Conservation (phyloP, 2,329 filamentous ascomycete species). For the Zasmidium angulare region DNA sequence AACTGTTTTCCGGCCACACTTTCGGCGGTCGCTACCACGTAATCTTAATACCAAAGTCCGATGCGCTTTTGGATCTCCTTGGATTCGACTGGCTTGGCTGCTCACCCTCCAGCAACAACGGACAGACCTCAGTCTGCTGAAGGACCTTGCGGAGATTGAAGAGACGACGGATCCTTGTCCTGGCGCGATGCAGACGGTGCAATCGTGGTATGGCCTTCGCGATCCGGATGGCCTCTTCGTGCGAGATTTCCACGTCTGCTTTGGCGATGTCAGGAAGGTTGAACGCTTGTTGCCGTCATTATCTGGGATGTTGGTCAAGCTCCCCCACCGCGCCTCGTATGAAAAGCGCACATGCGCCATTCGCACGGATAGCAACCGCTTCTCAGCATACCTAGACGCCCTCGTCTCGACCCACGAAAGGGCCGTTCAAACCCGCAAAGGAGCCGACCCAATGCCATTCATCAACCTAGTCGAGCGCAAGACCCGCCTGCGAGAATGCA, state of each 20-base stretch:
- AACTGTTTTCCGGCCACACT: slow-evolving; percentile 66
- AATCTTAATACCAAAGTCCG: slow-evolving; percentile 58
- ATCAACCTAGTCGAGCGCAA: slow-evolving; percentile 63
- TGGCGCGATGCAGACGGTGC: slow-evolving; percentile 54
- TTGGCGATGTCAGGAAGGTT: slow-evolving; percentile 69
- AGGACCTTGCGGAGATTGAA: slow-evolving; percentile 65
- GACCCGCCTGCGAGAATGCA: slow-evolving; percentile 62
- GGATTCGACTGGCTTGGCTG: slow-evolving; percentile 82
- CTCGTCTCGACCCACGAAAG: slow-evolving; percentile 55
- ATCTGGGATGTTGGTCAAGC: slow-evolving; percentile 60
- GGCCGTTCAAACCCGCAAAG: slow-evolving; percentile 36
- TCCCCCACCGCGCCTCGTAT: slow-evolving; percentile 48
- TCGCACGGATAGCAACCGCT: slow-evolving; percentile 60
- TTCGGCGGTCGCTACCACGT: slow-evolving; percentile 62
- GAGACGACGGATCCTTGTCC: slow-evolving; percentile 59
- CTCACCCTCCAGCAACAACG: slow-evolving; percentile 70
- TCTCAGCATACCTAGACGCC: slow-evolving; percentile 57
- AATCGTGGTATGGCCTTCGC: slow-evolving; percentile 73
- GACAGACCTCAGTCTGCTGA: slow-evolving; percentile 67
- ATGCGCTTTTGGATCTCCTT: slow-evolving; percentile 79
- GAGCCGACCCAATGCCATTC: slow-evolving; percentile 60
- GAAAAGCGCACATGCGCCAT: slow-evolving; percentile 66
- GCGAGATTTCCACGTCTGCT: slow-evolving; percentile 72
- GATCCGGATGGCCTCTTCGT: slow-evolving; percentile 68
- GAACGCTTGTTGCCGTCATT: slow-evolving; percentile 73